phyloP scores from a whole-genome alignment of 2,329 filamentous ascomycete genomes.

The Aspergillus japonicus region DNA sequence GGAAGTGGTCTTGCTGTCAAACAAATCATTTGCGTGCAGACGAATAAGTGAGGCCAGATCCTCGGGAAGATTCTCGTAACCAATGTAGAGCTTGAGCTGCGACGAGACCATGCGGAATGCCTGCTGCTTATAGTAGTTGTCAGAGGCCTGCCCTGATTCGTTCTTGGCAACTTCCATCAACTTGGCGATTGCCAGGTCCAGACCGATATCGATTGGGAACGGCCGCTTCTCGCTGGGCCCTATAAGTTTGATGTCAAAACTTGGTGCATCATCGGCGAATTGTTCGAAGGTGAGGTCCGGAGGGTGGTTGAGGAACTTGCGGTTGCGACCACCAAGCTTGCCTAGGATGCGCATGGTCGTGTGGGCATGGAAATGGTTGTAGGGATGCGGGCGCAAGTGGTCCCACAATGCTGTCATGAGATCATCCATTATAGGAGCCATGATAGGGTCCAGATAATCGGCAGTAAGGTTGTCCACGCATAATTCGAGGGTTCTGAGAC shows the following conservation, averaged over 20 bases:
- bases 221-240: slow-evolving; percentile 86
- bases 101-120: slow-evolving; percentile 83
- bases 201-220: slow-evolving; percentile 80
- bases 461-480: slow-evolving; percentile 98
- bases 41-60: slow-evolving; percentile 82
- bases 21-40: slow-evolving; percentile 82
- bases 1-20: slow-evolving; percentile 69
- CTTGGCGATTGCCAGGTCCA: slow-evolving; percentile 86
- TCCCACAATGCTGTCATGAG: slow-evolving; percentile 97
- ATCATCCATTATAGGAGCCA: slow-evolving; percentile 98
- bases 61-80: slow-evolving; percentile 82
- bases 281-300: slow-evolving; percentile 78
- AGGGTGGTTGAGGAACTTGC: slow-evolving; percentile 90
- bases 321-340: slow-evolving; percentile 90
- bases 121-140: slow-evolving; percentile 89
- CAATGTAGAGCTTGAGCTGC: slow-evolving; percentile 87
- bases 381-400: slow-evolving; percentile 87
- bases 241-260: slow-evolving; percentile 83
- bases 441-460: slow-evolving; percentile 96
- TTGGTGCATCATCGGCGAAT: slow-evolving; percentile 83
- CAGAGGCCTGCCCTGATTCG: slow-evolving; percentile 58
- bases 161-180: slow-evolving; percentile 75
- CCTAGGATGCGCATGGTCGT: slow-evolving; percentile 97
- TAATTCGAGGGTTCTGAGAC: slow-evolving; percentile 85
- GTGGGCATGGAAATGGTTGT: slow-evolving; percentile 96